phyloP scores from a whole-genome alignment of 78 protist genomes.

The Cavenderia fasciculata region DNA sequence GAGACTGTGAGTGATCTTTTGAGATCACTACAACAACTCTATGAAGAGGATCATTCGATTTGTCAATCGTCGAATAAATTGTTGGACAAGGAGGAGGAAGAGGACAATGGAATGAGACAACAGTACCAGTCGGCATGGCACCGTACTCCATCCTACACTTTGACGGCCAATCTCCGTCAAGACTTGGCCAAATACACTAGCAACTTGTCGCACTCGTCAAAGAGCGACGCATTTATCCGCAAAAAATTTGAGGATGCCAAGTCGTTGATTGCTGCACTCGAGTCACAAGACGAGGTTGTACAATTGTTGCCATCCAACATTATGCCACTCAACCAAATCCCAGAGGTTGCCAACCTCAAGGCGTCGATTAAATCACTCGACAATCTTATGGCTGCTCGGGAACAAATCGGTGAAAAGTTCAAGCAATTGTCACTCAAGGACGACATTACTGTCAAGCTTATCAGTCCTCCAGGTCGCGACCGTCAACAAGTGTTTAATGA shows the following conservation, averaged over 20 bases:
- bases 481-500: slow-evolving; percentile 9
- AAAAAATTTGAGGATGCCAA: slow-evolving; percentile 64
- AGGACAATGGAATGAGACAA: slow-evolving; percentile 71
- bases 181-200: slow-evolving; percentile 52
- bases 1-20: not conserved
- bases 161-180: slow-evolving; percentile 59
- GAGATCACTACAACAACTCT: slow-evolving; percentile 17
- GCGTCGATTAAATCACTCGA: slow-evolving; percentile 17
- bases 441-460: slow-evolving; percentile 53
- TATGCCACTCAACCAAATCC: slow-evolving; percentile 7
- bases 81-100: slow-evolving; percentile 71
- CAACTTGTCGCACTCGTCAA: slow-evolving; percentile 63
- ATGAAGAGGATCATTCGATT: slow-evolving; percentile 40
- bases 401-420: slow-evolving; percentile 45
- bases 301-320: slow-evolving; percentile 39
- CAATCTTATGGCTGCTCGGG: slow-evolving; percentile 36
- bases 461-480: slow-evolving; percentile 29
- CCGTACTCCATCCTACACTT: slow-evolving; percentile 72
- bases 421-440: slow-evolving; percentile 16
- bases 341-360: slow-evolving; percentile 53
- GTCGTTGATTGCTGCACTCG: slow-evolving; percentile 17
- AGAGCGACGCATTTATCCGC: slow-evolving; percentile 44
- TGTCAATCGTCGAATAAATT: slow-evolving; percentile 21
- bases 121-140: slow-evolving; percentile 42
- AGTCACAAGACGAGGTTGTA: slow-evolving; percentile 36